phyloP scores from a whole-genome alignment of 73 alveolate genomes.

The Diophrys sp. region DNA sequence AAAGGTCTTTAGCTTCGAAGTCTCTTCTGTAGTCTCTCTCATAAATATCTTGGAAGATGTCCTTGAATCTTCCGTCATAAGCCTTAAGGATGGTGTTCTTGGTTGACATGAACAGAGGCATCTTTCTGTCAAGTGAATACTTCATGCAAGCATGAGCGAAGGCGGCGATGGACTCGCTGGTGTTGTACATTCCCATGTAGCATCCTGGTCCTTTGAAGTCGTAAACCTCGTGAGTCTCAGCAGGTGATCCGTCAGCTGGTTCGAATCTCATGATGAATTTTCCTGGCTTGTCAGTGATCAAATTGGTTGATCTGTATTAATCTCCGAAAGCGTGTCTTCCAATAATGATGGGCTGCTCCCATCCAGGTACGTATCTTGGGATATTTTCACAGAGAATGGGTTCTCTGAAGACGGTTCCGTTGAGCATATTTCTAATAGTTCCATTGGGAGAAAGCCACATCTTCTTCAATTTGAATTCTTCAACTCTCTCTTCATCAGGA shows the following conservation, averaged over 20 bases:
- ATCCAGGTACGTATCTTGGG: constrained; percentile 92
- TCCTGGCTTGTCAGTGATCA: constrained; percentile 73
- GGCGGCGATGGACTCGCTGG: constrained; percentile 73
- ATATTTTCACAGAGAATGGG: constrained; percentile 85
- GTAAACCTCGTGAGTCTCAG: constrained; percentile 46
- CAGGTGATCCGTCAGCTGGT: constrained; percentile 56
- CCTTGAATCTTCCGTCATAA: constrained; percentile 91
- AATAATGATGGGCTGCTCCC: constrained; percentile 87
- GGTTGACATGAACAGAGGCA: too few relatives aligned
- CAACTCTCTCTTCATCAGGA: constrained; percentile 79
- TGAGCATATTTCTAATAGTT: constrained; percentile 85
- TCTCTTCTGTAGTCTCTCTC: constrained; percentile 48
- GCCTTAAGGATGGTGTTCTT: too few relatives aligned
- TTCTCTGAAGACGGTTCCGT: constrained; percentile 92
- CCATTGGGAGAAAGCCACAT: constrained; percentile 95
- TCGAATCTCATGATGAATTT: constrained; percentile 59
- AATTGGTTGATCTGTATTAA: too few relatives aligned
- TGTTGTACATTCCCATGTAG: constrained; percentile 87
- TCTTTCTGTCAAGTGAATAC: constrained; percentile 73
- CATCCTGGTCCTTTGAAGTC: constrained; percentile 81
- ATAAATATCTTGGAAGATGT: constrained; percentile 76
- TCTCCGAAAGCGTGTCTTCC: constrained; percentile 93
- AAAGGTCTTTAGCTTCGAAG: constrained; percentile 66
- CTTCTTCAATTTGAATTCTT: constrained; percentile 83
- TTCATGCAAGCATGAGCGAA: constrained; percentile 80